Percentiles rank a stretch among this genome's conserved stretches.
Evolutionary conservation across 495 filamentous ascomycete genomes (phyloP).

Genomic region (Achaetomiella virescens): DNA sequence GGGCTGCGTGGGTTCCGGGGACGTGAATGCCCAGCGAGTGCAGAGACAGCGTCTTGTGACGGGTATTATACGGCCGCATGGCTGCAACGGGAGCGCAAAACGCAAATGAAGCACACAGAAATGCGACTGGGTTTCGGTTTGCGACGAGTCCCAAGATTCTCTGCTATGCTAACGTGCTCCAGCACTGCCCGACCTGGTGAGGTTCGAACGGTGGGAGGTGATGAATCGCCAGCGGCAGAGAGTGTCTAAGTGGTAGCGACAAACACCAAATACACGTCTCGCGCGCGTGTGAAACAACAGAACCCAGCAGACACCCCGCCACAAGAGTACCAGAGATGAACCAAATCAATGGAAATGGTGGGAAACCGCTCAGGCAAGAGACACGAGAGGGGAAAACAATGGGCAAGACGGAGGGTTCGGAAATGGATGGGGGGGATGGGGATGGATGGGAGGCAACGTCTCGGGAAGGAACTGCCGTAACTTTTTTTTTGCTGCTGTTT

Average conservation of each 20-base stretch:
- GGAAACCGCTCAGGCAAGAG: constrained; percentile 3
- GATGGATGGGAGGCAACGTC: constrained; percentile 10
- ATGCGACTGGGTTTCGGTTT: constrained; percentile 17
- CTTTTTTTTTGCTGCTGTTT: constrained; percentile 32
- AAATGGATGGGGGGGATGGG: constrained; percentile 12
- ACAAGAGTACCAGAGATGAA: constrained; percentile 1
- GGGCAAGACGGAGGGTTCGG: constrained; percentile 23
- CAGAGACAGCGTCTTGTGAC: constrained; percentile 92
- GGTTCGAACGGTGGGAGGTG: background rate
- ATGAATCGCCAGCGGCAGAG: constrained; percentile 1
- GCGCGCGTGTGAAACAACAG: background rate
- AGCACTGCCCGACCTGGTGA: background rate
- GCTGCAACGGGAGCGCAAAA: constrained; percentile 19
- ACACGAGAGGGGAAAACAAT: constrained; percentile 4
- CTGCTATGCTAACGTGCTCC: constrained; percentile 10
- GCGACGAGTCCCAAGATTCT: constrained; percentile 11
- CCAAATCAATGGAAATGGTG: background rate
- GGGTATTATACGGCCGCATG: constrained; percentile 91
- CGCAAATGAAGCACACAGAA: constrained; percentile 2
- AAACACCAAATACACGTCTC: constrained; percentile 10
- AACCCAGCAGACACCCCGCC: background rate
- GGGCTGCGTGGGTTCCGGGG: constrained; percentile 61
- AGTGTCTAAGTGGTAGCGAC: constrained; percentile 4
- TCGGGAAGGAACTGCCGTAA: constrained; percentile 12
- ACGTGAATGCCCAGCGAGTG: constrained; percentile 90